Evolutionary conservation across 306 rosid genomes (phyloP).

Genomic region (Quillaja saponaria): DNA sequence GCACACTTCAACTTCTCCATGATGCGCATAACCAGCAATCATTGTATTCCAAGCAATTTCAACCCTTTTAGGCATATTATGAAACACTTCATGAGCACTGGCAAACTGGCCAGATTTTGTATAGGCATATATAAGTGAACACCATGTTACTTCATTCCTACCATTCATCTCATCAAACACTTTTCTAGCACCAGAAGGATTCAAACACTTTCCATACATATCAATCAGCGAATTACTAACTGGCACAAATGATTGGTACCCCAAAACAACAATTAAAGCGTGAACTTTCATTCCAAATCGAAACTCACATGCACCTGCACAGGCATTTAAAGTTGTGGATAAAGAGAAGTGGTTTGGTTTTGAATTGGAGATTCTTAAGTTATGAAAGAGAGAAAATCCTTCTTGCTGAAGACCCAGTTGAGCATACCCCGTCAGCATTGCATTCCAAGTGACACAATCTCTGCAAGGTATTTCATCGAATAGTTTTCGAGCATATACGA

Average conservation of each 20-base stretch:
- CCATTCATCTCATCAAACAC: slow-evolving; percentile 60
- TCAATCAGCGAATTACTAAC: slow-evolving; percentile 62
- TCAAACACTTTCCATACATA: slow-evolving; percentile 76
- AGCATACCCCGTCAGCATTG: slow-evolving; percentile 67
- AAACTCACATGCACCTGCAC: slow-evolving; percentile 46
- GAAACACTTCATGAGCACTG: slow-evolving; percentile 48
- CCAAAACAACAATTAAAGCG: slow-evolving; percentile 50
- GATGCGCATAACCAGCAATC: slow-evolving; percentile 54
- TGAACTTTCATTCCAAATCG: slow-evolving; percentile 51
- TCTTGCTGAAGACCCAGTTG: slow-evolving; percentile 53
- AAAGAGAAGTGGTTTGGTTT: slow-evolving; percentile 59
- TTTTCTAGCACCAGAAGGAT: slow-evolving; percentile 52
- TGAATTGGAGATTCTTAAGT: slow-evolving; percentile 48
- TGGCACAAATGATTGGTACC: slow-evolving; percentile 54
- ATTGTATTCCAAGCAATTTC: slow-evolving; percentile 74
- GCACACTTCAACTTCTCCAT: slow-evolving; percentile 57
- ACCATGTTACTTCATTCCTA: slow-evolving; percentile 68
- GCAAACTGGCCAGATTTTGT: slow-evolving; percentile 45
- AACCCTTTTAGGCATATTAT: slow-evolving; percentile 59
- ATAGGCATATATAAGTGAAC: slow-evolving; percentile 69
- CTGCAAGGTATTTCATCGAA: slow-evolving; percentile 64
- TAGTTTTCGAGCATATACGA: slow-evolving; percentile 55
- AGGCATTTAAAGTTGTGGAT: slow-evolving; percentile 58
- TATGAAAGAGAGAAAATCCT: slow-evolving; percentile 46
- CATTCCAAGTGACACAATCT: slow-evolving; percentile 74